Evolutionary conservation across 129 eudicot genomes (phyloP), one percentile per base, ranked within the genome.

Genomic region (Daucus carota): DNA sequence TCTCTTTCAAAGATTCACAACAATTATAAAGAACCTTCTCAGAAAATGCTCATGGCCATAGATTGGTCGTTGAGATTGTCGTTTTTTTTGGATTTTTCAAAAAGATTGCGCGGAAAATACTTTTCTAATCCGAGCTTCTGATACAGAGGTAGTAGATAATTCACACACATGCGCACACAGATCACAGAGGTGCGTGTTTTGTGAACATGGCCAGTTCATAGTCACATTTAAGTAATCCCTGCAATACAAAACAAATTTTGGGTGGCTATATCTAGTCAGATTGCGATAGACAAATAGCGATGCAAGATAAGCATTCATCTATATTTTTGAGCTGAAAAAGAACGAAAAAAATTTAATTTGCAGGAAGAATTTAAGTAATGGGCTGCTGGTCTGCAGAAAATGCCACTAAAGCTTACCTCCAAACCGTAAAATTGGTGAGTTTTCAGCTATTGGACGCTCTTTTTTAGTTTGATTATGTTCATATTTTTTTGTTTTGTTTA

Each of bases 371-470:
- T 6, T 0, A 18, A 18, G 26, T 20, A 6, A 93, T 89, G 93
- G 89, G 76, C 76, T 83, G 78, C 82, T 94, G 98, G 98, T 91
- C 98, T 74, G 98, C 97, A 81, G 98, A 94, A 85, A 91, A 91
- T 75, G 98, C 97, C 82, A 94, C 97, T 43, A 89, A 89, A 77
- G 97, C 97, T 46, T 94, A 91, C 86, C 90, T 91, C 80, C 86
- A 86, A 83, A 89, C 98, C 78, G 82, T 91, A 79, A 87, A 84
- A 83, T 87, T 91, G 98, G 97, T 91, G 80, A 73, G 90, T 75
- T 22, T 4, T 22, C 6, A 54, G 41, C 29, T 17, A 4, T 3
- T 29, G 43, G 16, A 26, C 5, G 7, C 6, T 40, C 0, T 2
- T 36, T 70, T 0, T 36, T 24, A 26, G 3, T 54, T n/a, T 2